A percentile compares a stretch with the other conserved stretches of the same genome.
phyloP scores from a whole-genome alignment of 306 rosid species.

The Prunus salicina region DNA sequence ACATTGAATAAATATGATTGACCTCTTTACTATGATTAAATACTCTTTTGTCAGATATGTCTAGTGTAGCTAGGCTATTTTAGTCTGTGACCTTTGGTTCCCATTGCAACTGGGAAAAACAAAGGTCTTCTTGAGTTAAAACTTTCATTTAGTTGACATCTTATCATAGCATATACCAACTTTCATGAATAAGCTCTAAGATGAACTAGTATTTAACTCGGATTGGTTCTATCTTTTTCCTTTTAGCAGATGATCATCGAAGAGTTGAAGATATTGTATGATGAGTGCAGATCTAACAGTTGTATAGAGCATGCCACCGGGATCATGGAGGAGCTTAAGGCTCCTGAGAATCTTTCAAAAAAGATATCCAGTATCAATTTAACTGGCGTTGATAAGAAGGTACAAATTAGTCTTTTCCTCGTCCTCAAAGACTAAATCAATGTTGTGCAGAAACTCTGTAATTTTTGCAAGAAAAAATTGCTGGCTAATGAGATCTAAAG shows the following conservation, averaged over 20 bases:
- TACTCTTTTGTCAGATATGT: background rate
- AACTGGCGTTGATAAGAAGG: slow-evolving; percentile 44
- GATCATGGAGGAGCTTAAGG: slow-evolving; percentile 55
- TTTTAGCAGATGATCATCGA: slow-evolving; percentile 30
- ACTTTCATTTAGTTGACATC: background rate
- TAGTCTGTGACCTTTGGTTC: background rate
- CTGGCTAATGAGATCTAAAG: background rate
- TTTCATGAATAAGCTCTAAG: background rate
- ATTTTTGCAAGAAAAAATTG: background rate
- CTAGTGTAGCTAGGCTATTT: background rate
- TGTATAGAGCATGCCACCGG: slow-evolving; percentile 59
- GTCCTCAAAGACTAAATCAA: background rate
- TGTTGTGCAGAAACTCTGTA: background rate
- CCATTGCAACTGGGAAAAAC: background rate
- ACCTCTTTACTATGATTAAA: background rate
- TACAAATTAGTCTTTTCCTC: slow-evolving; percentile 5
- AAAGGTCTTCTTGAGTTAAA: background rate
- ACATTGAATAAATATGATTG: background rate
- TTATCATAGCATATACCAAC: background rate
- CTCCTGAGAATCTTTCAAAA: slow-evolving; percentile 51
- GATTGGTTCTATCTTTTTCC: background rate
- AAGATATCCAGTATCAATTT: slow-evolving; percentile 37
- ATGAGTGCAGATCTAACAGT: slow-evolving; percentile 51
- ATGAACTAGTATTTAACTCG: background rate
- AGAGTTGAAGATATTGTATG: slow-evolving; percentile 47